Evolutionary conservation across 148 eudicot genomes (phyloP), one percentile per base, ranked within the genome.

Genomic region (Camellia japonica): DNA sequence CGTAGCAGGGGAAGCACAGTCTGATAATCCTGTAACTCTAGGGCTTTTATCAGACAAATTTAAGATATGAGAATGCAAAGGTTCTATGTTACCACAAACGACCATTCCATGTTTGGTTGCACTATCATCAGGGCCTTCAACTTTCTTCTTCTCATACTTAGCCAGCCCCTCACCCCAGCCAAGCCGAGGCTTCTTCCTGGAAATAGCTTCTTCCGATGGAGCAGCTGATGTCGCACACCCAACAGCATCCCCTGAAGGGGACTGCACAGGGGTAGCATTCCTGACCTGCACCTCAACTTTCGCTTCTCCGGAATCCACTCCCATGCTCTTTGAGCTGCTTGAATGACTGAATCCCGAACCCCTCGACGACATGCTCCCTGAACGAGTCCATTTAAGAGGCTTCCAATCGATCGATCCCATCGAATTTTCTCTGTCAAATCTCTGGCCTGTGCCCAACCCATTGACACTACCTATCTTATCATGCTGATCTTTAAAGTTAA

Each of bases 131-230:
- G 91, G 81, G 65, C 87, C 93, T 18, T 84, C 97, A 86, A 92
- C 91, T 81, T 85, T 90, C 87, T 96, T 94, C 85, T 90, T 92
- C 88, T 96, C 99, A 75, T 84, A 96, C 88, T 96, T 94, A 46
- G 98, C 97, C 83, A 96, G 85, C 59, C 99, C 99, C 80, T 93
- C 92, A 59, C 99, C 99, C 99, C 99, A 96, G 7, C 93, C 89
- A 78, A 96, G 92, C 16, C 99, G 95, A 19, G 95, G 91, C 85
- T 92, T 96, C 87, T 96, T 96, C 84, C 91, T 85, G 74, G 93
- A 90, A 78, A 63, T 54, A 20, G 82, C 79, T 61, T 93, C 99
- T 73, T 92, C 98, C 38, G 86, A 74, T 18, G 83, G 79, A 73
- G 81, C 82, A 69, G 77, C 77, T 70, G 89, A 83, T 47, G 86